phyloP scores from a whole-genome alignment of 805 yeast species.

The Candida golubevii region DNA sequence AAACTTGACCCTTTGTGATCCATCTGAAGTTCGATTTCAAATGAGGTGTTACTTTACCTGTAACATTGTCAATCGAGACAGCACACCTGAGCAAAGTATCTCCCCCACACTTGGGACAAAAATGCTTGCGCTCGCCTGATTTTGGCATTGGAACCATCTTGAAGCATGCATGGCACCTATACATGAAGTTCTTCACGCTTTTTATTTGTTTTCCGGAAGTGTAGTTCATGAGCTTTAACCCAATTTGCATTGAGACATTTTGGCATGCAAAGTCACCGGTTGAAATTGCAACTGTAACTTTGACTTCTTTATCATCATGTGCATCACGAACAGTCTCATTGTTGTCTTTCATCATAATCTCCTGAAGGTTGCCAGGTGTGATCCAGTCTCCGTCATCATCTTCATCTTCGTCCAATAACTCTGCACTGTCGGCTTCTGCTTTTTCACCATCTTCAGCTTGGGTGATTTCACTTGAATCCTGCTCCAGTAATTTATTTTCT shows the following conservation, averaged over 20 bases:
- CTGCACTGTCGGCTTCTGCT: neutral
- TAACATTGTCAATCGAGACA: conserved; percentile 70
- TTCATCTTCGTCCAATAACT: conserved; percentile 41
- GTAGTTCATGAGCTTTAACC: conserved; percentile 79
- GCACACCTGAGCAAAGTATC: conserved; percentile 86
- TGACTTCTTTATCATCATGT: conserved; percentile 19
- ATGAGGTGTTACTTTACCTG: conserved; percentile 85
- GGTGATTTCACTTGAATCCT: neutral
- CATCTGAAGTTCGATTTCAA: conserved; percentile 89
- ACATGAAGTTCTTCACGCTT: conserved; percentile 85
- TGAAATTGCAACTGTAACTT: conserved; percentile 73
- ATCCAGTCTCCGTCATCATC: conserved; percentile 91
- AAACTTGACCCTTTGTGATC: conserved; percentile 83
- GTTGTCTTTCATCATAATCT: conserved; percentile 63
- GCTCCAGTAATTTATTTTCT: neutral
- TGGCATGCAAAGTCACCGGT: conserved; percentile 98
- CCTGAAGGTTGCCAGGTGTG: conserved; percentile 77
- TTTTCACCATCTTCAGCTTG: neutral
- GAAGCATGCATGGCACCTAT: conserved; percentile 97
- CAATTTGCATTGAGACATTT: conserved; percentile 88
- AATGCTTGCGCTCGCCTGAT: conserved; percentile 72
- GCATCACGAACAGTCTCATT: conserved; percentile 49
- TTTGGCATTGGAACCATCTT: conserved; percentile 72
- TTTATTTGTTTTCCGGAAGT: conserved; percentile 81
- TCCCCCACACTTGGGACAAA: conserved; percentile 96